A percentile compares a stretch with the other conserved stretches of the same genome.
Conservation (phyloP, 1,284 basidiomycete species). For the Sphagnurus paluster region DNA sequence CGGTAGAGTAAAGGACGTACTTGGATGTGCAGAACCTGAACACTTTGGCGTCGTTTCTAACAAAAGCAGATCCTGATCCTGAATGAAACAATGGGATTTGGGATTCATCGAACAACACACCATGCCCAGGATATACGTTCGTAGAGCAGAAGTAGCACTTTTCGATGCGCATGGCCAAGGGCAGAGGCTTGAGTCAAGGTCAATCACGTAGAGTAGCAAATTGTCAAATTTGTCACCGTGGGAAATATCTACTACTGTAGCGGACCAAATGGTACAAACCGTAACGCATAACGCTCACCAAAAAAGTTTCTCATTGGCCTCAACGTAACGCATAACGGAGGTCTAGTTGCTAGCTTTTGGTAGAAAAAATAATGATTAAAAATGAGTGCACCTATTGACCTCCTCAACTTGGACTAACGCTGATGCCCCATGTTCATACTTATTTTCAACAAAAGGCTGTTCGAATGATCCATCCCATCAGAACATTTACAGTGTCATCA, state of each 20-base stretch:
- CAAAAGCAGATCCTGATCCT: slow-evolving; percentile 80
- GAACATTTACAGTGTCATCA: too few species aligned
- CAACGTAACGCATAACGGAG: too few species aligned
- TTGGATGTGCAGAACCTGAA: slow-evolving; percentile 98
- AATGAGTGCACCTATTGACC: too few species aligned
- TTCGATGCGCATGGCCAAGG: slow-evolving; percentile 71
- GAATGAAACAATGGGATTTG: slow-evolving; percentile 1
- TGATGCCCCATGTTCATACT: too few species aligned
- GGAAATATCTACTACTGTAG: slow-evolving; percentile 2
- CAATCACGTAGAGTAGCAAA: not conserved
- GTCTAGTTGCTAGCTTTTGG: too few species aligned
- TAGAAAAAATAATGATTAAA: too few species aligned
- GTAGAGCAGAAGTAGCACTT: slow-evolving; percentile 94
- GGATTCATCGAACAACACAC: slow-evolving; percentile 40
- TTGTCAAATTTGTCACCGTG: slow-evolving; percentile 13
- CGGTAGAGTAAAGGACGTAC: slow-evolving; percentile 44
- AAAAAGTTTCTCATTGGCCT: too few species aligned
- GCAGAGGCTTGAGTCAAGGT: not conserved
- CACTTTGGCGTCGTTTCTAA: slow-evolving; percentile 94
- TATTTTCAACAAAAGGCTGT: too few species aligned
- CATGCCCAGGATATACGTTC: slow-evolving; percentile 94
- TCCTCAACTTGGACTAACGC: too few species aligned
- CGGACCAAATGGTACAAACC: too few species aligned
- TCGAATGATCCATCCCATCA: too few species aligned
- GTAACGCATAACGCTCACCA: too few species aligned